Base-by-base conservation (phyloP, 1,284 basidiomycete genomes). In the Termitomyces sp. region DNA sequence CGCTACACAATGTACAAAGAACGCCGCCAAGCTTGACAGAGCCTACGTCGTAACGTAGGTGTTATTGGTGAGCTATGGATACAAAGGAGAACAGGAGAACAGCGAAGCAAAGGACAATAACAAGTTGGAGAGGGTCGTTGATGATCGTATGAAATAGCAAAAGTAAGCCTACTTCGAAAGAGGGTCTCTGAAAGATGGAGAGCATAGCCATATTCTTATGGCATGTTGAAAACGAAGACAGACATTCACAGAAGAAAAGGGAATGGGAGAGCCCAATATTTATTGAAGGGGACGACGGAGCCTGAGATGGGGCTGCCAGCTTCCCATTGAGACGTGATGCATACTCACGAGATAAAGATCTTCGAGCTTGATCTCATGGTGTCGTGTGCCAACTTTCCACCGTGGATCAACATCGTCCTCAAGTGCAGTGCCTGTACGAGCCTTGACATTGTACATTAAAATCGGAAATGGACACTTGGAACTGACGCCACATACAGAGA, bases 271-370 rank as follows among this genome's bases (percentile, higher is more conserved):
- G 42, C 16, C 18, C n/a, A 34, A 19, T 13, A 21, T 10, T 54
- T 28, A 56, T 33, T 41, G 51, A 34, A 64, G 56, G 16, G 66
- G 62, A n/a, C 64, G 65, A 38, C 69, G 67, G 35, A 89, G 71
- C 59, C 84, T 77, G 44, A 89, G 68, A 52, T 88, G 85, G 34
- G 85, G 85, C 58, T 89, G 86, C 86, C 86, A 89, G 54, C 80
- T 83, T 13, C 86, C 87, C 69, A 85, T 81, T 9, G 84, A 86
- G 46, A 89, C 86, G 56, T 89, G 86, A 67, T 89, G 86, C 46
- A 90, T 77, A 58, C 84, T 84, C 57, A 89, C 81, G 42, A 89
- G 75, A 43, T 83, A 68, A 45, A 89, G 71, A 62, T 89, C 79
- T 38, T 83, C 82, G 11, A 86, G 68, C 39, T 65, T 76, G 66